Evolutionary conservation across 768 basidiomycete species (phyloP).

Genomic region (Daedaleopsis sinensis): DNA sequence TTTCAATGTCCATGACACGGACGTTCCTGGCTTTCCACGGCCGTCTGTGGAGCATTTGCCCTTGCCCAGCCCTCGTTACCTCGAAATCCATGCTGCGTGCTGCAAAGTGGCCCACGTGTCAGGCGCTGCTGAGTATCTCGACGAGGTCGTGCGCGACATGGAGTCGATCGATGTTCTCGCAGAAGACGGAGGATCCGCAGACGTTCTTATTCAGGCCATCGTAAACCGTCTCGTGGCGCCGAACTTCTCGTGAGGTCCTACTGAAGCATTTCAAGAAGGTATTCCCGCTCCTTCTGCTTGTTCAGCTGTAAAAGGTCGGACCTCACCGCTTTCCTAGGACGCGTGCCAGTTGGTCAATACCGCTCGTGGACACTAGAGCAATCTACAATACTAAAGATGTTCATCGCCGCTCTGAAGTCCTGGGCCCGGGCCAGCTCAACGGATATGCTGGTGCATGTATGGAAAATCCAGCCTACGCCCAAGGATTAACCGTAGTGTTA

Average conservation of each 20-base stretch:
- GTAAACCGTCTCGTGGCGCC: no score
- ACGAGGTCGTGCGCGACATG: no score
- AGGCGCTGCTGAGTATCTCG: background rate
- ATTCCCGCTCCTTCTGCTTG: no score
- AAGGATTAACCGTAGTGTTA: slow-evolving; percentile 86
- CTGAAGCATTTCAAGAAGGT: slow-evolving; percentile 86
- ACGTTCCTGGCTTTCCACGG: background rate
- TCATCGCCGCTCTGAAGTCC: slow-evolving; percentile 68
- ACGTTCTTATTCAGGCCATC: no score
- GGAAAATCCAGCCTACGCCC: slow-evolving; percentile 88
- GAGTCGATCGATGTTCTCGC: no score
- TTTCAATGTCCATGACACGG: background rate
- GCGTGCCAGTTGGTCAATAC: slow-evolving; percentile 94
- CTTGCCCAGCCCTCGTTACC: background rate
- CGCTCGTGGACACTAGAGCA: slow-evolving; percentile 87
- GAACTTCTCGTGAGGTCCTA: no score
- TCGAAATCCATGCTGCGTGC: slow-evolving; percentile 3
- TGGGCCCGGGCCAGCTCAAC: slow-evolving; percentile 75
- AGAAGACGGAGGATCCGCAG: no score
- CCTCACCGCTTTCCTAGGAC: slow-evolving; percentile 39
- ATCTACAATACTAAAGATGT: slow-evolving; percentile 86
- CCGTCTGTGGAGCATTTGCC: background rate
- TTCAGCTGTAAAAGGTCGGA: no score
- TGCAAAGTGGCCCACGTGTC: slow-evolving; percentile 2
- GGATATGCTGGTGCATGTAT: no score